Evolutionary conservation across 768 basidiomycete genomes (phyloP), one percentile per base, ranked within the genome.

Genomic region (Dentipellis fragilis): DNA sequence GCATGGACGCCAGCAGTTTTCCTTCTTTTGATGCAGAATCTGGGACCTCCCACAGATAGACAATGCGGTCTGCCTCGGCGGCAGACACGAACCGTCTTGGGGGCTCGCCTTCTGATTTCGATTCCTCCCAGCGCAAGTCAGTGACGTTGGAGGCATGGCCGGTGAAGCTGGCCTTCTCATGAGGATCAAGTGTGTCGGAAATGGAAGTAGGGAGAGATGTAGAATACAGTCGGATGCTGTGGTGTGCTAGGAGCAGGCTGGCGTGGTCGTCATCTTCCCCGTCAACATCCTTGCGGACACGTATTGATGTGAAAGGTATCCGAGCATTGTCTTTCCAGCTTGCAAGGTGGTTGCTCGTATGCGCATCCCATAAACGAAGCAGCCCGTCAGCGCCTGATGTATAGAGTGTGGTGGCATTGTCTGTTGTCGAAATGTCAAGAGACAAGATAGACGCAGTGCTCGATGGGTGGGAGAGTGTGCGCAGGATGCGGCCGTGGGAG

Each of bases 71-170:
- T 7, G 69, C 72, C 63, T 85, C 79, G 11, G 85, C 85, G 49
- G 73, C 71, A 3, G 85, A 82, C 52, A 81, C 66, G 65, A 87
- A 83, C 45, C n/a, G 56, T 29, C 74, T 76, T 38, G 69, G 71
- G 9, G 74, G 61, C 51, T 72, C 69, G 29, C 64, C 62, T 57
- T 70, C 65, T 5, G 38, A n/a, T 23, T 54, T 49, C 14, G 73
- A 72, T 11, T 63, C 65, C 52, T 77, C 77, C 83, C 83, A 86
- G 54, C 73, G 72, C 11, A 84, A 62, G 29, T 68, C 67, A 58
- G 71, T 77, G 57, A 83, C 70, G 8, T 76, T 69, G 19, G 84
- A 83, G 4, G 82, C 80, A 62, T 87, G 85, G 0, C 85, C 85
- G 17, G 80, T 83, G 58, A 85, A 84, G 10, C 74, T 73, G 3